Evolutionary conservation across 768 basidiomycete species (phyloP), one percentile per base, ranked within the genome.

Genomic region (Termitomyces sp.): DNA sequence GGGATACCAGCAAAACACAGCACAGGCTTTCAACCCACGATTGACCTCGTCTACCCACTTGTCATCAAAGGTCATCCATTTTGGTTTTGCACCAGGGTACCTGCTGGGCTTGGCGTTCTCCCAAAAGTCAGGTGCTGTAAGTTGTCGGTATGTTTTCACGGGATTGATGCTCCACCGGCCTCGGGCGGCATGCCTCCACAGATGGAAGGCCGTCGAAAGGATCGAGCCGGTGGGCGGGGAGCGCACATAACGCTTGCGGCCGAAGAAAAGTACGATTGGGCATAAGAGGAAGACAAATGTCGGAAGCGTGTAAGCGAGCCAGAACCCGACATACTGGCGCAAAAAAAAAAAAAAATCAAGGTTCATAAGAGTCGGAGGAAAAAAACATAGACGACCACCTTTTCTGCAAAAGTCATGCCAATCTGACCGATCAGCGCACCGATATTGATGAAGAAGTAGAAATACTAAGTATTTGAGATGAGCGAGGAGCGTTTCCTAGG

Each of bases 1-100:
- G 0, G 88, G 89, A 73, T 68, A 88, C 85, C 87, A 73, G 28
- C 58, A 60, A 77, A 88, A 74, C 69, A 80, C 79, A 66, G 71
- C 69, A 69, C 88, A 90, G 24, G 90, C 90, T 65, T 87, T 88
- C 67, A 90, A 66, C 2, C 87, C 88, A 54, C 89, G 80, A 54
- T 75, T 74, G 43, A 91, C 80, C 64, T 92, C 89, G 51, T 90
- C 88, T 13, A 92, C 87, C 87, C 88, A 91, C 53, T 76, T 66
- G 64, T 92, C 90, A 63, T 91, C 88, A 58, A 83, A 91, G 6
- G 71, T 84, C 87, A 91, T 90, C 88, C 88, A 91, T 6, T 33
- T 28, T 0, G 88, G 88, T 50, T 74, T 79, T 40, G 70, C 70
- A 32, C 72, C 70, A 1, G 68, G 78, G 2, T 77, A 70, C 35